Conservation (phyloP, 2,329 filamentous ascomycete genomes). For the Colletotrichum truncatum region DNA sequence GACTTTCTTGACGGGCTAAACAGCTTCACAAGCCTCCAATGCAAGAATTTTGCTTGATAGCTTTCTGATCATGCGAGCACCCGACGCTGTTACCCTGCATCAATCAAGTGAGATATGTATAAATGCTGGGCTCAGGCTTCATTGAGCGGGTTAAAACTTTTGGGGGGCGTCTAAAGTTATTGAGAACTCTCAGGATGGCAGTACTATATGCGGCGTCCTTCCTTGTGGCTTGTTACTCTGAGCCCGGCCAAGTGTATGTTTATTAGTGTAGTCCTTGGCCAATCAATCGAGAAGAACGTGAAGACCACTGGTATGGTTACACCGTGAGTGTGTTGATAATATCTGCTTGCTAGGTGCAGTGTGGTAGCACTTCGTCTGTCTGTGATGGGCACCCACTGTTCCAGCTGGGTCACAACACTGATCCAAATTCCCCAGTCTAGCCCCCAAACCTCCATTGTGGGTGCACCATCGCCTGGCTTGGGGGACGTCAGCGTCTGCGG, state of each 20-base stretch:
- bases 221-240: slow-evolving; percentile 23
- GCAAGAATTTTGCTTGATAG: neutral
- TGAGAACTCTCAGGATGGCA: neutral
- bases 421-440: slow-evolving; percentile 2
- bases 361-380: too few species aligned
- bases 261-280: neutral
- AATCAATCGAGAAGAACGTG: slow-evolving; percentile 6
- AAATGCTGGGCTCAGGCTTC: too few species aligned
- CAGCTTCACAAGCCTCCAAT: neutral
- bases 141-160: neutral
- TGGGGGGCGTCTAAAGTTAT: neutral
- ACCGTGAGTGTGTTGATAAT: neutral
- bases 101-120: too few species aligned
- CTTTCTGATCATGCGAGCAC: neutral
- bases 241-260: neutral
- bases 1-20: neutral
- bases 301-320: neutral
- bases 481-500: neutral
- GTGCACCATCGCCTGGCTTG: neutral
- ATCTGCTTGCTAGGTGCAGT: too few species aligned
- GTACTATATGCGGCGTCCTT: slow-evolving; percentile 8
- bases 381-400: neutral
- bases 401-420: neutral
- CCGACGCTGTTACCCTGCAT: too few species aligned
- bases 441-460: slow-evolving; percentile 11